Evolutionary conservation across 805 yeast species (phyloP), one percentile per base, ranked within the genome.

Genomic region (Candida stauntonica): DNA sequence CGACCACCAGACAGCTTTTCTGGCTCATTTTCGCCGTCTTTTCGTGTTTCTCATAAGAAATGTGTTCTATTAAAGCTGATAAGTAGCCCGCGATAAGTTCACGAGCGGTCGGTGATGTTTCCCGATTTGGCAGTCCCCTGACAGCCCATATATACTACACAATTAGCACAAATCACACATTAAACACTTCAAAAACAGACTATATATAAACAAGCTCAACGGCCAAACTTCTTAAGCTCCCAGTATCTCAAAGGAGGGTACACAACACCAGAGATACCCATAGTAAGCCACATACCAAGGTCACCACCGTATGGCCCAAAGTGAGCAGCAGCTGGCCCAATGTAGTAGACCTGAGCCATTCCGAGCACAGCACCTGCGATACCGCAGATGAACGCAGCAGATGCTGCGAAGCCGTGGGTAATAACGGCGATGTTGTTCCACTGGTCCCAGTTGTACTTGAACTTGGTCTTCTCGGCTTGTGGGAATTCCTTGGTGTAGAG

Each of bases 331-430:
- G 86, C 49, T 0, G 86, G 86, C 0, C 95, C 96, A 7, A 73
- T 67, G 70, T 81, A 87, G 61, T 87, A 87, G 7, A 79, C 83
- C 58, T 87, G 96, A 21, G 84, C 72, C 96, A 87, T 87, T 5
- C 95, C 95, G 13, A 86, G 64, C 2, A 83, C 86, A 1, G 87
- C 94, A 30, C 95, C 95, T 0, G 77, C 84, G 17, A 81, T 79
- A 30, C 95, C 96, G 38, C 73, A 63, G 8, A 74, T 51, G 50
- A 86, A 86, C 2, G 88, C 72, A 17, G 71, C 50, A 3, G 81
- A 62, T 0, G 95, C 82, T 2, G 95, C 95, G 32, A 66, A 64
- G 5, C 95, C 93, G 39, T 70, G 64, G 0, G 95, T 82, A 47
- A 86, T 67, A 17, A 68, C 67, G 5, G 57, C 57, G 33, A 63